A percentile compares a stretch with the other conserved stretches of the same genome.
phyloP scores from a whole-genome alignment of 306 rosid genomes.

The Acmispon strigosus region DNA sequence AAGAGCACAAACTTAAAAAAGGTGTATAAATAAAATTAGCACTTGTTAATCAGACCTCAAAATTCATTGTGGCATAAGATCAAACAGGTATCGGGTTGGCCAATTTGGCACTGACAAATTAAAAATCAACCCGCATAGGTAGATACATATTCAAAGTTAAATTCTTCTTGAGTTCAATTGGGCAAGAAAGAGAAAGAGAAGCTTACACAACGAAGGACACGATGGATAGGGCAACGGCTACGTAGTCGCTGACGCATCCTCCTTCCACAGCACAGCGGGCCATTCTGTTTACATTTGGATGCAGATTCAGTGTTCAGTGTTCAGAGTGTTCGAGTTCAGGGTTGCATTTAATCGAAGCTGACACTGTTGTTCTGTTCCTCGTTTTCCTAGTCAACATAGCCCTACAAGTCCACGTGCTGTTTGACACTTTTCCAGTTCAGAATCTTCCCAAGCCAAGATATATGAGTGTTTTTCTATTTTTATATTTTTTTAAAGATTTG shows the following conservation, averaged over 20 bases:
- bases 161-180: neutral
- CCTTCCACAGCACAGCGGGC: slow-evolving; percentile 62
- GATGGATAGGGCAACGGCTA: slow-evolving; percentile 55
- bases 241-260: slow-evolving; percentile 79
- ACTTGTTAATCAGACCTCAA: neutral
- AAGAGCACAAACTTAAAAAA: neutral
- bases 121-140: neutral
- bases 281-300: slow-evolving; percentile 43
- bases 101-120: neutral
- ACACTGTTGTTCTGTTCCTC: neutral
- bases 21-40: neutral
- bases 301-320: slow-evolving; percentile 4
- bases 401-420: slow-evolving; percentile 16
- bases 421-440: neutral
- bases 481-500: no score
- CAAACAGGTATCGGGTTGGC: slow-evolving; percentile 11
- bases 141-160: no score
- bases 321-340: neutral
- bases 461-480: no score
- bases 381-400: slow-evolving; percentile 2
- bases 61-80: slow-evolving; percentile 13
- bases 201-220: slow-evolving; percentile 53
- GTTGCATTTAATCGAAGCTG: slow-evolving; percentile 11
- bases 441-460: neutral
- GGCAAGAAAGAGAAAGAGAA: neutral